These are phyloP conservation scores for Wallacemonas collosoma DNA, from an alignment of 208 protist species.

Conservation along the genomic window DNA sequence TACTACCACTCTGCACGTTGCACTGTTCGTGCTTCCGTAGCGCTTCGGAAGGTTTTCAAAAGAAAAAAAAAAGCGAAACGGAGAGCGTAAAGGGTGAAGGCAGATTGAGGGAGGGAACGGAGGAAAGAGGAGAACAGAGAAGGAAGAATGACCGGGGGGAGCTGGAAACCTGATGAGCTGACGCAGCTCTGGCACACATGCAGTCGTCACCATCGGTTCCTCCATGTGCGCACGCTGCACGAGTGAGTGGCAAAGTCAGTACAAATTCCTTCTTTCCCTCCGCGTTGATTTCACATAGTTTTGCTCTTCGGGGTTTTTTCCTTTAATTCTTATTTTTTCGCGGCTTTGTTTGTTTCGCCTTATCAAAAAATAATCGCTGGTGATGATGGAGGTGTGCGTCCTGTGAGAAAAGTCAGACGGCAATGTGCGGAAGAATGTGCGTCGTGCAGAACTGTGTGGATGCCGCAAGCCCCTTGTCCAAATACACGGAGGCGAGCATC, in stretches of 20 bases:
- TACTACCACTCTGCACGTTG: too few relatives aligned
- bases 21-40: too few relatives aligned
- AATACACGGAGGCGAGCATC: conserved; percentile 63
- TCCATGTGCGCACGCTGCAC: too few relatives aligned
- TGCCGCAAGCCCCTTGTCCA: conserved; percentile 61
- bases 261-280: too few relatives aligned
- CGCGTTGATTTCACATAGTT: too few relatives aligned
- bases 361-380: too few relatives aligned
- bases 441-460: conserved; percentile 57
- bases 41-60: neutral
- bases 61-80: neutral
- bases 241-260: too few relatives aligned
- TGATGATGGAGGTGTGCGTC: neutral
- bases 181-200: neutral
- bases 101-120: conserved; percentile 6
- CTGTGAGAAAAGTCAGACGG: neutral
- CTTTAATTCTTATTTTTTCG: too few relatives aligned
- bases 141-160: neutral
- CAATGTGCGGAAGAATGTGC: conserved; percentile 54
- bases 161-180: neutral
- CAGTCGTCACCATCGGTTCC: too few relatives aligned
- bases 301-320: too few relatives aligned
- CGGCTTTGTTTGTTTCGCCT: too few relatives aligned
- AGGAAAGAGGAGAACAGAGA: conserved; percentile 22
- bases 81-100: neutral